Evolutionary conservation across 1,284 basidiomycete species (phyloP).

Genomic region (Leucoagaricus sp.): DNA sequence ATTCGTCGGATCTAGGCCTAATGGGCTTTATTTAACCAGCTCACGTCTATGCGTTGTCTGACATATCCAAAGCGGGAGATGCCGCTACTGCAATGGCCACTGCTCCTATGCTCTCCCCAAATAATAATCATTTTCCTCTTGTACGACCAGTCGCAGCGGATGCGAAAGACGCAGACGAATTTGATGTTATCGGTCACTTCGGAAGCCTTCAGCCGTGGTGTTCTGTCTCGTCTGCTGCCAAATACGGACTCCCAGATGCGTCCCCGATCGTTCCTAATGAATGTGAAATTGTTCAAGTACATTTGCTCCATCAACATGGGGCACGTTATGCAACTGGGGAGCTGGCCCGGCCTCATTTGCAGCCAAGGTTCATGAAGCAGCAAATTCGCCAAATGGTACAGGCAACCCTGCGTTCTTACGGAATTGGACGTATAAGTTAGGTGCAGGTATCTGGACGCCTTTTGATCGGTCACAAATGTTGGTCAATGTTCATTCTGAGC

Average conservation of each 20-base stretch:
- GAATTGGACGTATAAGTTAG: slow-evolving; percentile 54
- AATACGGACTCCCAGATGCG: slow-evolving; percentile 52
- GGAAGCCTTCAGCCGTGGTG: slow-evolving; percentile 63
- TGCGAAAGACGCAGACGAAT: slow-evolving; percentile 29
- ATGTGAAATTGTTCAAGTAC: slow-evolving; percentile 52
- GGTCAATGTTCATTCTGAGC: slow-evolving; percentile 20
- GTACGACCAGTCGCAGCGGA: slow-evolving; percentile 39
- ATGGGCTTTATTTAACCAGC: slow-evolving; percentile 21
- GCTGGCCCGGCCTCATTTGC: slow-evolving; percentile 42
- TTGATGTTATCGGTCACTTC: slow-evolving; percentile 49
- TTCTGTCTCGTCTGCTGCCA: slow-evolving; percentile 45
- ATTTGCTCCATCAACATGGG: slow-evolving; percentile 58
- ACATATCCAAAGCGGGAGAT: slow-evolving; percentile 54
- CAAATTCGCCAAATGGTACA: slow-evolving; percentile 29
- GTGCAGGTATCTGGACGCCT: slow-evolving; percentile 58
- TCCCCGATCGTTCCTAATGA: slow-evolving; percentile 49
- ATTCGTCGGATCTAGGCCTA: slow-evolving; percentile 46
- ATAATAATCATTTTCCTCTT: slow-evolving; percentile 39
- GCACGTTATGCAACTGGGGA: slow-evolving; percentile 51
- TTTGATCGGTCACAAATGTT: slow-evolving; percentile 56
- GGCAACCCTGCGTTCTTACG: slow-evolving; percentile 56
- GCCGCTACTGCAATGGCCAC: slow-evolving; percentile 50
- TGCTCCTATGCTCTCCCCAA: slow-evolving; percentile 40
- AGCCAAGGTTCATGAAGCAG: slow-evolving; percentile 39
- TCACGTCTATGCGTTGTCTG: background rate